Evolutionary conservation across 495 filamentous ascomycete species (phyloP).

Genomic region (Halenospora varia): DNA sequence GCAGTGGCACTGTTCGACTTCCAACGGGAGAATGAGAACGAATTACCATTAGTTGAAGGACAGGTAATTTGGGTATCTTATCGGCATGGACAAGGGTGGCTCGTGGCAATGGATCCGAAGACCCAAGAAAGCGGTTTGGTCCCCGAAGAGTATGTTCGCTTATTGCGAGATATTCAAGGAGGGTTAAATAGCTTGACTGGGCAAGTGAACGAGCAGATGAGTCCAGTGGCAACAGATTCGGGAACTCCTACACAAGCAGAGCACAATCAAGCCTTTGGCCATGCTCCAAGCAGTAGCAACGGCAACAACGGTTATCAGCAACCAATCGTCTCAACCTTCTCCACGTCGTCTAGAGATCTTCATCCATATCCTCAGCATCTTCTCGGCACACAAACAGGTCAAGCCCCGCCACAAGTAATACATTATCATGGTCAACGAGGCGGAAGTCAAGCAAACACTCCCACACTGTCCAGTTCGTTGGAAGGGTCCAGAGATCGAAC

Average conservation of each 20-base stretch:
- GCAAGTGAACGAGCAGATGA: slow-evolving; percentile 32
- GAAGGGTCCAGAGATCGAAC: slow-evolving; percentile 18
- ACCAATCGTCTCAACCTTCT: slow-evolving; percentile 68
- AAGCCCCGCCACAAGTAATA: slow-evolving; percentile 56
- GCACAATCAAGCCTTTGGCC: slow-evolving; percentile 34
- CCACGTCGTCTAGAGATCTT: slow-evolving; percentile 70
- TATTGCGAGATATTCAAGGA: slow-evolving; percentile 86
- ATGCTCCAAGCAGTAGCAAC: slow-evolving; percentile 36
- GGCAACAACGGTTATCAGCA: slow-evolving; percentile 55
- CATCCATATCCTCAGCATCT: slow-evolving; percentile 66
- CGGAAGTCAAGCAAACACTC: slow-evolving; percentile 58
- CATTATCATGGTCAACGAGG: slow-evolving; percentile 57
- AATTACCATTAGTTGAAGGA: slow-evolving; percentile 87
- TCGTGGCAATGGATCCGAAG: slow-evolving; percentile 94
- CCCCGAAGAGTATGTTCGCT: slow-evolving; percentile 92
- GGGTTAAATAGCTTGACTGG: slow-evolving; percentile 50
- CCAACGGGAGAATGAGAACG: slow-evolving; percentile 90
- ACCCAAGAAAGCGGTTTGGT: slow-evolving; percentile 82
- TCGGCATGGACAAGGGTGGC: slow-evolving; percentile 92
- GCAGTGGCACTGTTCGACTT: slow-evolving; percentile 96
- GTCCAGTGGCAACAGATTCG: slow-evolving; percentile 36
- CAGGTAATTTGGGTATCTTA: slow-evolving; percentile 97
- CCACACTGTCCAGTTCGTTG: slow-evolving; percentile 33
- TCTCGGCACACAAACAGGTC: slow-evolving; percentile 52
- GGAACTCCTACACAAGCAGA: slow-evolving; percentile 56